A percentile compares a stretch with the other conserved stretches of the same genome.
phyloP scores from a whole-genome alignment of 1,284 basidiomycete species.

The Hortiboletus rubellus region DNA sequence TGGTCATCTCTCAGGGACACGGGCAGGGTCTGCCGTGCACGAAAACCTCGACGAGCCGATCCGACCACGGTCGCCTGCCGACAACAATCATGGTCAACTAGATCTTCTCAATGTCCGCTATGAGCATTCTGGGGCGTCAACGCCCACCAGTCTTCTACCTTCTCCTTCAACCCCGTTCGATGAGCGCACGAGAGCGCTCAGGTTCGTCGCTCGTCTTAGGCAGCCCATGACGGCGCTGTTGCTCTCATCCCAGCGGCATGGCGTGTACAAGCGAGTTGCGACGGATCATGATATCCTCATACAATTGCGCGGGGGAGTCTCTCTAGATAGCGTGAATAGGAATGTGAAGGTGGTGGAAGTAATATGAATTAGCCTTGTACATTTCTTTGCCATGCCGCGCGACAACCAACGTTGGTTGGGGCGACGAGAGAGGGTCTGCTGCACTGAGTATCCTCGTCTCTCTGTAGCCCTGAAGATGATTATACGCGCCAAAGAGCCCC shows the following conservation, averaged over 20 bases:
- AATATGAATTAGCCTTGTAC: background rate
- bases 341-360: background rate
- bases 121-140: background rate
- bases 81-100: background rate
- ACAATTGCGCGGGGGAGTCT: background rate
- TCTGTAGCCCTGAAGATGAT: no score
- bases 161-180: background rate
- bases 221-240: conserved; percentile 15
- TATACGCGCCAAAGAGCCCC: background rate
- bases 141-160: background rate
- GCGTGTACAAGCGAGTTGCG: conserved; percentile 12
- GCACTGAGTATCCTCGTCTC: no score
- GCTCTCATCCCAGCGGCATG: background rate
- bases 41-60: background rate
- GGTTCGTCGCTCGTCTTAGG: conserved; percentile 6
- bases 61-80: background rate
- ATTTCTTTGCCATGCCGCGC: no score
- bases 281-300: conserved; percentile 6
- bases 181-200: conserved; percentile 4
- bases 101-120: background rate
- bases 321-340: background rate
- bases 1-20: background rate
- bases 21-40: background rate
- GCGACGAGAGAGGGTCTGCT: background rate
- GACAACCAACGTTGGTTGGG: no score